These are phyloP conservation scores for Hordeum marinum DNA, from an alignment of 176 grass and related monocot species.

Conservation along the genomic window DNA sequence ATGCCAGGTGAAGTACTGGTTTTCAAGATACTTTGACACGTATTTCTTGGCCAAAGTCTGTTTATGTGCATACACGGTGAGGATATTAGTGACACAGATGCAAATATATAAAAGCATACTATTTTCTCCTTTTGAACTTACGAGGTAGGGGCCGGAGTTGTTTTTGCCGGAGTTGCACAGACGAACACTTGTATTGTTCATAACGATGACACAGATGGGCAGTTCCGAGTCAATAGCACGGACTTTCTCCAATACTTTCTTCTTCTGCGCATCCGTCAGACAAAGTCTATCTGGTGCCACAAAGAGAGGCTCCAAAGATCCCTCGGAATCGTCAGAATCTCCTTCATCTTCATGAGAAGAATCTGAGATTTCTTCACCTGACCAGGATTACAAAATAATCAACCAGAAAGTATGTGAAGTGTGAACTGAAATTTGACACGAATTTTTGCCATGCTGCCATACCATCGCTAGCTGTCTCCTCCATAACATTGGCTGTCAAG, in stretches of 20 bases:
- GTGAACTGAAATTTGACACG: background rate
- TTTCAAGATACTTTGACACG: background rate
- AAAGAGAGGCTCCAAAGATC: background rate
- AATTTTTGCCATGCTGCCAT: background rate
- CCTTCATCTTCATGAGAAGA: background rate
- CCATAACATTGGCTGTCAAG: background rate
- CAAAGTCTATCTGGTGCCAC: background rate
- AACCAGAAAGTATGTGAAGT: background rate
- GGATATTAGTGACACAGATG: background rate
- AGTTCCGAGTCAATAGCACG: background rate
- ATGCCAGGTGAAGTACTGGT: background rate
- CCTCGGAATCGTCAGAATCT: background rate
- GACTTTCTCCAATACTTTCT: slow-evolving; percentile 19
- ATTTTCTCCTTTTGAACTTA: background rate
- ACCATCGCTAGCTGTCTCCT: slow-evolving; percentile 2
- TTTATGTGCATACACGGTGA: background rate
- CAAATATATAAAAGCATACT: background rate
- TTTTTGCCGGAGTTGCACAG: too few relatives aligned
- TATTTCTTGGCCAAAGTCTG: background rate
- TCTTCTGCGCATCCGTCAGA: slow-evolving; percentile 8
- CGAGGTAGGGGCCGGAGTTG: background rate
- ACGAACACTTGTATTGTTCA: slow-evolving; percentile 16
- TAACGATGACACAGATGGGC: slow-evolving; percentile 14
- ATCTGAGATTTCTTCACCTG: background rate
- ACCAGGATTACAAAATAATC: background rate